Conservation (phyloP, 768 basidiomycete species). For the Termitomyces sp. region DNA sequence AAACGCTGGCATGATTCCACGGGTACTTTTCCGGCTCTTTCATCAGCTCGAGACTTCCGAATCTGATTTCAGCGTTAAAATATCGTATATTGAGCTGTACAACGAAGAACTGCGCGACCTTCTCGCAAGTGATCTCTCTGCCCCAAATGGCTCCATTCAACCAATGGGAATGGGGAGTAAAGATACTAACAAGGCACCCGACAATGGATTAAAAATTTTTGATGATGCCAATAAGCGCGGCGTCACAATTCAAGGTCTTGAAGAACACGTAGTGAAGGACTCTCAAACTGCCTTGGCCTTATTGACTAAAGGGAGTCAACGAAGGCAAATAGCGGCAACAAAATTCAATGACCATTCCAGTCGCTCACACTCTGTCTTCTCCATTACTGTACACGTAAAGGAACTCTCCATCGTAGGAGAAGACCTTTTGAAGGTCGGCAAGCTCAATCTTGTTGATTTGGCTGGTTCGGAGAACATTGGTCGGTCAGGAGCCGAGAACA, state of each 20-base stretch:
- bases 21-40: conserved; percentile 88
- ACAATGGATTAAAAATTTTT: conserved; percentile 77
- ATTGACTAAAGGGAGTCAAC: conserved; percentile 82
- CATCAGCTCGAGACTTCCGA: conserved; percentile 73
- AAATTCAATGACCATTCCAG: conserved; percentile 98
- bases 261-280: conserved; percentile 82
- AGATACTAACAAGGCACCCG: conserved; percentile 34
- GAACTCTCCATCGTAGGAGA: conserved; percentile 75
- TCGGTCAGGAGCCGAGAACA: conserved; percentile 91
- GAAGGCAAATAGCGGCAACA: conserved; percentile 90
- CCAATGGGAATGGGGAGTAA: conserved; percentile 72
- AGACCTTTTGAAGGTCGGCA: conserved; percentile 88
- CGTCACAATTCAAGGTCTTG: conserved; percentile 91
- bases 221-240: conserved; percentile 87
- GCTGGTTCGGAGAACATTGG: conserved; percentile 98
- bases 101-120: conserved; percentile 98
- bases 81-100: conserved; percentile 93
- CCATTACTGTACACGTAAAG: conserved; percentile 91
- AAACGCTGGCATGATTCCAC: conserved; percentile 93
- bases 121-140: conserved; percentile 69
- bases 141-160: conserved; percentile 61
- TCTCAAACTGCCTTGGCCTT: conserved; percentile 78
- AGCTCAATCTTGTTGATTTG: conserved; percentile 94
- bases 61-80: conserved; percentile 85
- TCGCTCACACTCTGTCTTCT: conserved; percentile 96